These are phyloP conservation scores for Pharnaceum exiguum DNA, from an alignment of 148 eudicot species.

Conservation along the genomic window DNA sequence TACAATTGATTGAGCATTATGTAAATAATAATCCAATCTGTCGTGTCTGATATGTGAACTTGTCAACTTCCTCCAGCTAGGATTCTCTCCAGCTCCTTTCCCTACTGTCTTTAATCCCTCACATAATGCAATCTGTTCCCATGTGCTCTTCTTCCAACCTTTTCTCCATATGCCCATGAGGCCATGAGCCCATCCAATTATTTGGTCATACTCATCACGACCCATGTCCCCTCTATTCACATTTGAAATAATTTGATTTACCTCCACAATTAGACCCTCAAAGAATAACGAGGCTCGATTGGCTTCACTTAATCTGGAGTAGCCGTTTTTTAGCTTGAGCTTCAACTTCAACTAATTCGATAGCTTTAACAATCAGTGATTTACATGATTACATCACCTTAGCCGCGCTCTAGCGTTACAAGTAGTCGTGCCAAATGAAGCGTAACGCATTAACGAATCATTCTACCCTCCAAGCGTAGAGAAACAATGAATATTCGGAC, in stretches of 20 bases:
- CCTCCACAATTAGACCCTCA: not conserved
- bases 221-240: no score
- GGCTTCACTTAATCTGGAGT: no score
- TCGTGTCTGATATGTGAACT: constrained; percentile 10
- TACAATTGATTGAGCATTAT: constrained; percentile 15
- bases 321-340: no score
- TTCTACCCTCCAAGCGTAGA: constrained; percentile 35
- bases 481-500: constrained; percentile 32
- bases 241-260: not conserved
- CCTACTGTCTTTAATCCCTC: not conserved
- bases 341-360: no score
- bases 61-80: constrained; percentile 9
- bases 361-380: no score
- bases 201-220: no score
- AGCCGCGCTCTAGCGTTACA: not conserved
- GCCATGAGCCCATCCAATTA: not conserved
- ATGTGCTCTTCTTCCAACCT: constrained; percentile 7
- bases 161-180: not conserved
- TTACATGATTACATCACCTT: not conserved
- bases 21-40: constrained; percentile 19
- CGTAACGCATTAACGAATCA: not conserved
- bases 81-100: constrained; percentile 2
- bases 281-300: no score
- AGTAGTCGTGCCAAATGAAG: not conserved
- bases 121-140: not conserved